Base-by-base conservation (phyloP, 345 rosid genomes). In the Dimocarpus longan region DNA sequence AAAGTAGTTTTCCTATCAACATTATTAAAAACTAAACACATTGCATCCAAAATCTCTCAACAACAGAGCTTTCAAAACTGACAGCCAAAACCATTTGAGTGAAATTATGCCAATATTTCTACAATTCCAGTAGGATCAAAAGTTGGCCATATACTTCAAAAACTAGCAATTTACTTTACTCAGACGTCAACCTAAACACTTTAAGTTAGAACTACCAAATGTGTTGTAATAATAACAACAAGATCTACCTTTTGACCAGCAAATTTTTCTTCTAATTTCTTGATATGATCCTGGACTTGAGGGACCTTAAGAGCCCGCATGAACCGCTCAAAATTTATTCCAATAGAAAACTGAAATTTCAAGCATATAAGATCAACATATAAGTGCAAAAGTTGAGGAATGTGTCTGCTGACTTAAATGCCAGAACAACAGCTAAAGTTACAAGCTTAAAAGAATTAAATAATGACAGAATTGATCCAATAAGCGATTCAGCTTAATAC, bases 251-350 rank as follows among this genome's bases (percentile, higher is more conserved):
- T 93, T 80, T 96, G 86, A 66, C 98, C 98, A 81, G 98, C 87
- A 86, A 97, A 97, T 75, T 97, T 89, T 74, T 97, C 98, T 84
- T 91, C 90, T 82, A 97, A 68, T 71, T 94, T 97, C 83, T 84
- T 90, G 73, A 97, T 90, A 84, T 93, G 98, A 43, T 84, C 90
- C 87, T 84, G 93, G 78, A 93, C 98, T 16, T 67, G 77, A 65
- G 81, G 85, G 74, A 83, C 78, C 63, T 92, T 93, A 76, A 97
- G 95, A 67, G 99, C 98, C 81, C 92, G 85, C 76, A 82, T 91
- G 85, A 97, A 94, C 70, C 98, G 86, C 8, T 89, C 92, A 50
- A 98, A 93, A 85, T 97, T 98, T 86, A 26, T 26, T 69, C 99
- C 98, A 75, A 97, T 97, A 50, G 99, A 98, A 85, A 97, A 97